Evolutionary conservation across 176 grass and related monocot species (phyloP).

Genomic region (Eleusine coracana): DNA sequence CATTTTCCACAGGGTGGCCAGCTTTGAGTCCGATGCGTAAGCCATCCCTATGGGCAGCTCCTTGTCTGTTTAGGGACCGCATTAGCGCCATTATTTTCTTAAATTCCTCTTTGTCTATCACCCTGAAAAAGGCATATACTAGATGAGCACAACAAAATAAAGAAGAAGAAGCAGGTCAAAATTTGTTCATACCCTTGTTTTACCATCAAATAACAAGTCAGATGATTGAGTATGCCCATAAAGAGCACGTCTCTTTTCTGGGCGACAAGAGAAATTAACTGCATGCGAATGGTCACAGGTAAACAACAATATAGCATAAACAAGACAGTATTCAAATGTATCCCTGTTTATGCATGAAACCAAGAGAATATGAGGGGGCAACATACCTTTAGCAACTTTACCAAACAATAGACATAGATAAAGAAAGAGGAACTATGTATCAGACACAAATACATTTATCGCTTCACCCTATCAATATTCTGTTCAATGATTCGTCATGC

Average conservation of each 20-base stretch:
- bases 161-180: slow-evolving; percentile 36
- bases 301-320: slow-evolving; percentile 62
- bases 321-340: slow-evolving; percentile 42
- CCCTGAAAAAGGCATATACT: slow-evolving; percentile 55
- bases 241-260: slow-evolving; percentile 59
- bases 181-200: slow-evolving; percentile 68
- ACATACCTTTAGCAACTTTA: slow-evolving; percentile 53
- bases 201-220: slow-evolving; percentile 74
- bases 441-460: slow-evolving; percentile 28
- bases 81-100: slow-evolving; percentile 98
- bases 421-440: slow-evolving; percentile 11
- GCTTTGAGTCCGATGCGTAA: slow-evolving; percentile 83
- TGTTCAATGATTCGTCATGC: slow-evolving; percentile 1
- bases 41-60: slow-evolving; percentile 74
- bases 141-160: slow-evolving; percentile 44
- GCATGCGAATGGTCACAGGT: slow-evolving; percentile 69
- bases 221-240: slow-evolving; percentile 60
- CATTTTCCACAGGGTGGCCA: slow-evolving; percentile 69
- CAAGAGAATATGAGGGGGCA: slow-evolving; percentile 19
- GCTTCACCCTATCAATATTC: not conserved
- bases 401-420: slow-evolving; percentile 40
- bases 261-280: slow-evolving; percentile 74
- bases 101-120: slow-evolving; percentile 94
- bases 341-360: slow-evolving; percentile 49
- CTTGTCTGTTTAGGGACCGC: slow-evolving; percentile 92